Base-by-base conservation (phyloP, 257 asterid species). In the Plantago elongata region DNA sequence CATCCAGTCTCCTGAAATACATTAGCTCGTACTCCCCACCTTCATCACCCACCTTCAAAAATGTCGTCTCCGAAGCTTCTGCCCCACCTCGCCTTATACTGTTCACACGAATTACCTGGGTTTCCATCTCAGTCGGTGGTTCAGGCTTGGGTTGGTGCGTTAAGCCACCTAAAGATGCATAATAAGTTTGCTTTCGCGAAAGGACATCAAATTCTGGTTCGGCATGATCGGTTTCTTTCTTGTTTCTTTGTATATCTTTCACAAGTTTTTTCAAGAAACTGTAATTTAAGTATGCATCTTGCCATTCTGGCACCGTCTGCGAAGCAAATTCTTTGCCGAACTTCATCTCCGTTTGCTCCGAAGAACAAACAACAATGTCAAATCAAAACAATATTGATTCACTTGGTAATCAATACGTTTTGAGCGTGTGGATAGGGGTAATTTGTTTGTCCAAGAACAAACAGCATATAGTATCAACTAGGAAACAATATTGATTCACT, bases 221-320 rank as follows among this genome's bases (percentile, higher is more conserved):
- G 27, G 1, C 27, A 48, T 2, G 29, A 1, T n/a, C 74, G 57
- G 7, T n/a, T 64, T 22, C 22, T 67, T 22, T 16, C 70, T 59
- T 14, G 69, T 77, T 52, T 65, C 68, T 22, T 22, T 22, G 27
- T 22, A 22, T 22, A 2, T 22, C 27, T 22, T 22, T 22, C 69
- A 49, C 54, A 66, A 65, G 74, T 71, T 15, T 76, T 69, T 63
- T 75, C 70, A 0, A 81, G 9, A 0, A 65, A 51, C 45, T 43
- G 30, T 83, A 83, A 18, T 80, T 74, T 74, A 80, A 71, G 70
- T 80, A 83, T 0, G 82, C 84, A 40, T 80, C 76, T 10, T 78
- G 75, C 89, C 86, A 83, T 68, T 80, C 84, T 0, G 77, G 84
- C 61, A 83, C 86, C 81, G 69, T 75, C 62, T 80, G 74, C 6